Percentiles rank a stretch among this genome's conserved stretches.
These are phyloP conservation scores for Thermomucor indicae-seudaticae DNA, from an alignment of 371 early-diverging fungal species.

Conservation along the genomic window DNA sequence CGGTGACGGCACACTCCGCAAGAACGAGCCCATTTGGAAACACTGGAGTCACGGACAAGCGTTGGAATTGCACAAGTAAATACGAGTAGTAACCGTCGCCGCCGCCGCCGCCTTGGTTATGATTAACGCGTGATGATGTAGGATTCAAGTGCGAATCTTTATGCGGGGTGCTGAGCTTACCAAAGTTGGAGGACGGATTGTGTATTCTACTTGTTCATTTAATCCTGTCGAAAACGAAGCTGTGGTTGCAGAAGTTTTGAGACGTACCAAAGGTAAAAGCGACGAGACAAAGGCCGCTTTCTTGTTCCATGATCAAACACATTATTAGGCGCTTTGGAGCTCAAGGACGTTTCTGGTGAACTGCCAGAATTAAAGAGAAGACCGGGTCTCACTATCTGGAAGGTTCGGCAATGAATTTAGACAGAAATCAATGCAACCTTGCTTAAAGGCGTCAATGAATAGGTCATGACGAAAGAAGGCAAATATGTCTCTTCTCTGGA, in stretches of 20 bases:
- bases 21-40: conserved; percentile 91
- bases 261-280: conserved; percentile 46
- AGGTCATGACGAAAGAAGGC: conserved; percentile 53
- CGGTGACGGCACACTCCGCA: conserved; percentile 99
- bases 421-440: too few relatives aligned
- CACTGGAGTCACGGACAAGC: conserved; percentile 80
- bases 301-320: neutral
- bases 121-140: too few relatives aligned
- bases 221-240: conserved; percentile 98
- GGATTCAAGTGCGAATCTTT: conserved; percentile 86
- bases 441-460: too few relatives aligned
- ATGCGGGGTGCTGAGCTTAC: conserved; percentile 85
- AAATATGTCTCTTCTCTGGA: conserved; percentile 52
- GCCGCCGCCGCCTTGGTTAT: too few relatives aligned
- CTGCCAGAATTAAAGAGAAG: conserved; percentile 74
- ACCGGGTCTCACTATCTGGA: conserved; percentile 85
- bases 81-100: too few relatives aligned
- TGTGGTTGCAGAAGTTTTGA: conserved; percentile 85
- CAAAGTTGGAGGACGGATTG: conserved; percentile 92
- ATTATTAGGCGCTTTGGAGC: conserved; percentile 57
- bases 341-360: conserved; percentile 80
- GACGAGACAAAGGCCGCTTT: neutral
- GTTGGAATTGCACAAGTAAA: conserved; percentile 76
- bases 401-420: conserved; percentile 49
- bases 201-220: conserved; percentile 99